Conservation (phyloP, 345 rosid species). For the thale cress (Arabidopsis thaliana) region DNA sequence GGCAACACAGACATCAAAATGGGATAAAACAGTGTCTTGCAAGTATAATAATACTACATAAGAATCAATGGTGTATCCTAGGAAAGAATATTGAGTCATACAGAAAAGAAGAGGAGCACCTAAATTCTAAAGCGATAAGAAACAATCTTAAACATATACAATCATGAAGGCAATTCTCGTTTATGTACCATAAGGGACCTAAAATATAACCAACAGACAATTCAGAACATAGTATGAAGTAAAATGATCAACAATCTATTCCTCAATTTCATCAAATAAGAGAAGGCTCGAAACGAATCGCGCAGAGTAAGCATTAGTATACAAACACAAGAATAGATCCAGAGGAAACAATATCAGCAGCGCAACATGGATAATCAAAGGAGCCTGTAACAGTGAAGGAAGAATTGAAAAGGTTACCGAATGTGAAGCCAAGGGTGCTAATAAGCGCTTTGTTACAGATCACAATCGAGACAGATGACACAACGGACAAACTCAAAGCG, state of each 20-base stretch:
- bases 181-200: slow-evolving; percentile 10
- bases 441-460: slow-evolving; percentile 99
- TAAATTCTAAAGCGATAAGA: slow-evolving; percentile 15
- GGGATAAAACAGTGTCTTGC: slow-evolving; percentile 11
- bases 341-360: neutral
- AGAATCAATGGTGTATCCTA: neutral
- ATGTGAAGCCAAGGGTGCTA: slow-evolving; percentile 94
- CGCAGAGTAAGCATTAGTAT: neutral
- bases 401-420: slow-evolving; percentile 55
- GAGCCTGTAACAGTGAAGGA: neutral
- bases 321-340: slow-evolving; percentile 9
- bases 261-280: slow-evolving; percentile 8
- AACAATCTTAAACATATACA: neutral
- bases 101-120: slow-evolving; percentile 18
- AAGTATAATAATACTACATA: slow-evolving; percentile 11
- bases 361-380: slow-evolving; percentile 16
- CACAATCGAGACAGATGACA: slow-evolving; percentile 98
- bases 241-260: slow-evolving; percentile 12
- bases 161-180: slow-evolving; percentile 1
- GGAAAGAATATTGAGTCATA: neutral
- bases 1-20: slow-evolving; percentile 6
- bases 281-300: neutral
- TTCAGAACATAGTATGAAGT: slow-evolving; percentile 2
- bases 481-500: slow-evolving; percentile 94
- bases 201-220: slow-evolving; percentile 3